Base-by-base conservation (phyloP, 2,329 filamentous ascomycete genomes). In the Alternaria burnsii region DNA sequence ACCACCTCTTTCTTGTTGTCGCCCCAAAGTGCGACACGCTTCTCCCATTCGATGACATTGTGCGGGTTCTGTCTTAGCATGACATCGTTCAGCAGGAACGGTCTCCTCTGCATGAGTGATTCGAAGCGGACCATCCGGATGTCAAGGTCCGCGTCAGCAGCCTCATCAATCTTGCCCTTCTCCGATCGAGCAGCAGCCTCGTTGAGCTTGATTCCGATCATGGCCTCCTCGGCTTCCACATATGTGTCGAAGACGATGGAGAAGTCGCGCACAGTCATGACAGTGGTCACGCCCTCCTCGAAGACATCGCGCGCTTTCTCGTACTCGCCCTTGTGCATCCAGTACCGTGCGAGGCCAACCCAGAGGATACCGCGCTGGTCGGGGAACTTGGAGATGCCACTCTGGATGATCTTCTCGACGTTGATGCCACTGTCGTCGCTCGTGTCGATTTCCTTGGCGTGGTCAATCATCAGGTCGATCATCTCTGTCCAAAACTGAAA, bases 401-500 rank as follows among this genome's bases (percentile, higher is more conserved):
- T 98, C 69, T 93, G 88, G 67, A 99, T 91, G 72, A 99, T 97
- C 62, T 88, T 88, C 74, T 98, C 94, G 20, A 97, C 93, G 72
- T 97, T 89, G 70, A 98, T 93, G 32, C 92, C 93, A 16, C 87
- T 87, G 71, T 94, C 91, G 65, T 92, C 87, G 14, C 90, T 89
- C 6, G 92, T 91, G 71, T 95, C 88, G 50, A 99, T 89, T 42
- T 96, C 88, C 70, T 90, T 91, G 4, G 95, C 95, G 77, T 97
- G 93, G 61, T 91, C 91, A 43, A 99, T 96, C 46, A 99, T 84
- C 66, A 98, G 79, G 73, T 99, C 95, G 36, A 98, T 89, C 92
- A 99, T 96, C 77, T 99, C 95, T 65, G 89, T 95, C 95, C 95
- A 99, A 50, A 99, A 85, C 78, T 99, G 93, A 76, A 97, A 99